Percentiles rank a stretch among this genome's conserved stretches.
Conservation (phyloP, 441 rosid species). For the Euphorbia schlechtendalii region DNA sequence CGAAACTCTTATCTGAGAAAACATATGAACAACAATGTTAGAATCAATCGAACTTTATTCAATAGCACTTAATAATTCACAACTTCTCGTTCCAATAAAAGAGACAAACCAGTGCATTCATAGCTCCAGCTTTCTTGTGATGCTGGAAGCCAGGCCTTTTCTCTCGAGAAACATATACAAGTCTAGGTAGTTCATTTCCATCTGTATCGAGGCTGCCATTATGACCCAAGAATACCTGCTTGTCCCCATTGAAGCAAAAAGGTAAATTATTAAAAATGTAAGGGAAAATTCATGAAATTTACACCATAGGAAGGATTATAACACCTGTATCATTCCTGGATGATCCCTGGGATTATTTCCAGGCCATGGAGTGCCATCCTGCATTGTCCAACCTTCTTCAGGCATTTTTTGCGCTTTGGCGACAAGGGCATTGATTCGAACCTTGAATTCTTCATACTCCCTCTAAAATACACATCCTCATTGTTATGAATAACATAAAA, state of each 20-base stretch:
- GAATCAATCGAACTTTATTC: conserved; percentile 5
- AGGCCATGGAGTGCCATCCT: conserved; percentile 99
- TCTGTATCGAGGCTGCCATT: conserved; percentile 97
- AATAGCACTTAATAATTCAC: neutral
- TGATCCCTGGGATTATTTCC: conserved; percentile 97
- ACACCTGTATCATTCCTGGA: conserved; percentile 98
- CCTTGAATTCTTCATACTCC: conserved; percentile 98
- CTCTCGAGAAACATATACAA: conserved; percentile 98
- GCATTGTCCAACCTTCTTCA: conserved; percentile 99
- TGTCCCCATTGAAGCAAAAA: conserved; percentile 12
- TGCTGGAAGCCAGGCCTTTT: conserved; percentile 99
- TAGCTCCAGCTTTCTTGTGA: conserved; percentile 98
- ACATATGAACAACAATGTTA: conserved; percentile 15
- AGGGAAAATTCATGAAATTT: neutral
- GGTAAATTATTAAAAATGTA: neutral
- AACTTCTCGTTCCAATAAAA: conserved; percentile 6
- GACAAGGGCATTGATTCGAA: conserved; percentile 94
- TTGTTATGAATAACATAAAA: neutral
- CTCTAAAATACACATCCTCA: conserved; percentile 38
- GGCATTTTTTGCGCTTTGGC: conserved; percentile 97
- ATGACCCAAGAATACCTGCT: conserved; percentile 90
- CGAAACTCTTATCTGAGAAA: conserved; percentile 82
- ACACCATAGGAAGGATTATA: conserved; percentile 4
- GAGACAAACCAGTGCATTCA: conserved; percentile 90
- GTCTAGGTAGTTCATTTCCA: conserved; percentile 96